phyloP scores from a whole-genome alignment of 768 basidiomycete species.

The Porpolomopsis calyptriformis region DNA sequence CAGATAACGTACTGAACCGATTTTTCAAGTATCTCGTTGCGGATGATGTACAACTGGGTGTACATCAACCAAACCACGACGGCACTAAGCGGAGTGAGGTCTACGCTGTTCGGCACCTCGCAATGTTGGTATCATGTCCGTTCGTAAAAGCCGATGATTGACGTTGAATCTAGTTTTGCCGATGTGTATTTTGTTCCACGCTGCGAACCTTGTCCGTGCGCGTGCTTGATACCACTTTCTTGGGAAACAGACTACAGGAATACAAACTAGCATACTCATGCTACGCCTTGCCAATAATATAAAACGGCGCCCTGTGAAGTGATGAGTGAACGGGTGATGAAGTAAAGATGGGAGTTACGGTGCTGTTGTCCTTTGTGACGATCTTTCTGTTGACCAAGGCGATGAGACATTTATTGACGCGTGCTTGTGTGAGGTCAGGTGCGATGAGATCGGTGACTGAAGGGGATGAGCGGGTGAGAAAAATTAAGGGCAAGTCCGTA shows the following conservation, averaged over 20 bases:
- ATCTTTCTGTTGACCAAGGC: conserved; percentile 82
- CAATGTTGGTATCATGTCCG: too few species aligned
- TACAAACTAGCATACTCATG: too few species aligned
- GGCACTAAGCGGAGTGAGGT: background rate
- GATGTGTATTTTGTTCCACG: background rate
- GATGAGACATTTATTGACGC: conserved; percentile 89
- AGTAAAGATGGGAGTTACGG: conserved; percentile 28
- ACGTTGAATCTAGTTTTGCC: background rate
- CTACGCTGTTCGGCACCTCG: background rate
- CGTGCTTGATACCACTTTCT: background rate
- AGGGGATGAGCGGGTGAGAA: background rate
- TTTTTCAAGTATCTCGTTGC: conserved; percentile 6
- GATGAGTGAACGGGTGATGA: background rate
- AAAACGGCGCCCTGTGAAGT: conserved; percentile 48
- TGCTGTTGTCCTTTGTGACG: conserved; percentile 62
- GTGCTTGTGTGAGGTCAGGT: conserved; percentile 76
- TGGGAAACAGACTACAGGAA: too few species aligned
- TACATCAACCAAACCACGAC: conserved; percentile 16
- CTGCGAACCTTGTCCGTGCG: background rate
- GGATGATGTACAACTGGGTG: conserved; percentile 15
- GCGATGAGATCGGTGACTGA: conserved; percentile 69
- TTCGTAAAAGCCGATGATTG: background rate
- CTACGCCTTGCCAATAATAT: conserved; percentile 59
- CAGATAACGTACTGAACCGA: background rate
- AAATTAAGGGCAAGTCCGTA: conserved; percentile 16